These are phyloP conservation scores for Schizophyllum amplum DNA, from an alignment of 1,284 basidiomycete species.

Conservation along the genomic window DNA sequence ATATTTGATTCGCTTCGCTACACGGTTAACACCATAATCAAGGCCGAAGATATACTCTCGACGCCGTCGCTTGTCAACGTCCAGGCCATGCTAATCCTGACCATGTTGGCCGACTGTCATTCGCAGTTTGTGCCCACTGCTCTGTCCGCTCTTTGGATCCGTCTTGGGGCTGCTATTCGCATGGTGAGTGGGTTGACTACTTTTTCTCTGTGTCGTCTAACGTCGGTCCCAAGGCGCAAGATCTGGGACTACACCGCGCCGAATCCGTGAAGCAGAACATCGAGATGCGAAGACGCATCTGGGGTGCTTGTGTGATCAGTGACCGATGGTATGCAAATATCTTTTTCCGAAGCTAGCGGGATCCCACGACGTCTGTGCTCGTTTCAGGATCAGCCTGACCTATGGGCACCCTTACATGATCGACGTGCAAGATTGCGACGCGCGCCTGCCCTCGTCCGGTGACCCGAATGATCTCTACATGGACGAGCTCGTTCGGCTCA, in stretches of 20 bases:
- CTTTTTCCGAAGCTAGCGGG: slow-evolving; percentile 3
- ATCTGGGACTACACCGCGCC: slow-evolving; percentile 85
- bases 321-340: slow-evolving; percentile 75
- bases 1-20: slow-evolving; percentile 82
- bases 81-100: slow-evolving; percentile 80
- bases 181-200: slow-evolving; percentile 52
- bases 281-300: slow-evolving; percentile 78
- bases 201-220: slow-evolving; percentile 14
- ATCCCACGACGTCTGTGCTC: slow-evolving; percentile 10
- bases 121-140: slow-evolving; percentile 73
- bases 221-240: slow-evolving; percentile 62
- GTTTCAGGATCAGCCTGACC: slow-evolving; percentile 59
- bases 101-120: slow-evolving; percentile 75
- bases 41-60: slow-evolving; percentile 84
- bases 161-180: slow-evolving; percentile 71
- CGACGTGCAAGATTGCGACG: slow-evolving; percentile 90
- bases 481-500: slow-evolving; percentile 82
- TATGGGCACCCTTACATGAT: slow-evolving; percentile 89
- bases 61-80: slow-evolving; percentile 84
- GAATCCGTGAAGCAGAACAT: slow-evolving; percentile 70
- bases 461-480: slow-evolving; percentile 68
- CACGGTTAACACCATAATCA: slow-evolving; percentile 80
- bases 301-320: slow-evolving; percentile 86
- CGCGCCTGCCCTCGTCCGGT: slow-evolving; percentile 74
- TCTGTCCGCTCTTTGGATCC: slow-evolving; percentile 69